A percentile compares a stretch with the other conserved stretches of the same genome.
phyloP scores from a whole-genome alignment of 192 early-diverging fungal species.

The Radiomyces spectabilis region DNA sequence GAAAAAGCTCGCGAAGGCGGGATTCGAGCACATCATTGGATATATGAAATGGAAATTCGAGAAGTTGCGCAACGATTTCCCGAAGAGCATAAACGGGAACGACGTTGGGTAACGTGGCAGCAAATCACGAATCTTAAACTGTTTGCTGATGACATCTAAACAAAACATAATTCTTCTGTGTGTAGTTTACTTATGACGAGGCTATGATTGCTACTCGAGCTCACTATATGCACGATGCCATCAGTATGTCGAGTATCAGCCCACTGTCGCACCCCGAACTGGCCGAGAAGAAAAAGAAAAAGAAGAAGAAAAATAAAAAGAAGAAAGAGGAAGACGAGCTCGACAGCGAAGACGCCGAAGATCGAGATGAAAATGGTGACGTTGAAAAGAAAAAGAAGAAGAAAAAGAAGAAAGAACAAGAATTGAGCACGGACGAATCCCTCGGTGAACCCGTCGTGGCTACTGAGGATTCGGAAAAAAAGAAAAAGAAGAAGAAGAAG shows the following conservation, averaged over 20 bases:
- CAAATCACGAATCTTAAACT: too few relatives aligned
- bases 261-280: neutral
- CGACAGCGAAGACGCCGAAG: neutral
- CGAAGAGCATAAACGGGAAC: slow-evolving; percentile 31
- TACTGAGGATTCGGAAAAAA: too few relatives aligned
- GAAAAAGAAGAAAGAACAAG: neutral
- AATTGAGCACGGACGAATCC: too few relatives aligned
- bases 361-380: too few relatives aligned
- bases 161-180: too few relatives aligned
- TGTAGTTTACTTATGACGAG: slow-evolving; percentile 21
- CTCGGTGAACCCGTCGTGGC: too few relatives aligned
- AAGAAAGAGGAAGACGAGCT: neutral
- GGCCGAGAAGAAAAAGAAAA: neutral
- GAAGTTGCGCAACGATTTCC: slow-evolving; percentile 44
- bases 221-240: slow-evolving; percentile 10
- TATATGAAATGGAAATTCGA: slow-evolving; percentile 52
- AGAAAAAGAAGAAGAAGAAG: too few relatives aligned
- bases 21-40: slow-evolving; percentile 30
- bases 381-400: slow-evolving; percentile 1
- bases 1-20: slow-evolving; percentile 27
- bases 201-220: slow-evolving; percentile 4
- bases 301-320: slow-evolving; percentile 3
- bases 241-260: slow-evolving; percentile 15
- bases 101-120: slow-evolving; percentile 26
- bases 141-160: neutral